These are phyloP conservation scores for Candida odintsovae DNA, from an alignment of 805 yeast species.

Conservation along the genomic window DNA sequence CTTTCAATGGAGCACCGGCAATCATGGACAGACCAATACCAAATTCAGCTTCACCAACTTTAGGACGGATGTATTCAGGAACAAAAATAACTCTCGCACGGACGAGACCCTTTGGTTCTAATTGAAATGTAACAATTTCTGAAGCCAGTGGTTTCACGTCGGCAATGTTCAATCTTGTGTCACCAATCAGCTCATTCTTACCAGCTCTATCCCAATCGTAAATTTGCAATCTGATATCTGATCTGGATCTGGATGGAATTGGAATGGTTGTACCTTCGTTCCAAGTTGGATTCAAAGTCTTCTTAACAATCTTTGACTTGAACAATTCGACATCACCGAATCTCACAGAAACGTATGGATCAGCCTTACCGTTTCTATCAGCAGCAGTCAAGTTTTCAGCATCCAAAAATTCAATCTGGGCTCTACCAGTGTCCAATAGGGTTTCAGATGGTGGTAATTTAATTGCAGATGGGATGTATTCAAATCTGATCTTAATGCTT, in stretches of 20 bases:
- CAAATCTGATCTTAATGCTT: conserved; percentile 42
- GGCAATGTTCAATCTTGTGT: conserved; percentile 43
- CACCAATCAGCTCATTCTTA: conserved; percentile 55
- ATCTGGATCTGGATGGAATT: conserved; percentile 56
- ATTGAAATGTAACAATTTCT: conserved; percentile 40
- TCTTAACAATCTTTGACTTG: conserved; percentile 59
- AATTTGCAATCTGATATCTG: conserved; percentile 41
- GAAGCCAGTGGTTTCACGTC: conserved; percentile 39
- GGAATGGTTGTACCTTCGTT: conserved; percentile 59
- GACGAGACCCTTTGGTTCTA: conserved; percentile 65
- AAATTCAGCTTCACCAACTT: conserved; percentile 36
- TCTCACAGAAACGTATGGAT: conserved; percentile 54
- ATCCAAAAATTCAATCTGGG: conserved; percentile 50
- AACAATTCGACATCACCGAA: conserved; percentile 48
- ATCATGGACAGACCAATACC: conserved; percentile 35
- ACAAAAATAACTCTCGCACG: conserved; percentile 46
- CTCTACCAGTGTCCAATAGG: conserved; percentile 60
- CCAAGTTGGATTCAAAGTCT: conserved; percentile 71
- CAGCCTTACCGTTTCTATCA: conserved; percentile 73
- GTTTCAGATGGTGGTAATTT: conserved; percentile 54
- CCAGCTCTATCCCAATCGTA: conserved; percentile 81
- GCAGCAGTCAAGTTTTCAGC: conserved; percentile 52
- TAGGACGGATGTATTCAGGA: conserved; percentile 68
- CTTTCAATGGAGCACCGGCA: conserved; percentile 42
- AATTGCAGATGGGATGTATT: conserved; percentile 54